Conservation (phyloP, 805 yeast species). For the Lachancea cidri region DNA sequence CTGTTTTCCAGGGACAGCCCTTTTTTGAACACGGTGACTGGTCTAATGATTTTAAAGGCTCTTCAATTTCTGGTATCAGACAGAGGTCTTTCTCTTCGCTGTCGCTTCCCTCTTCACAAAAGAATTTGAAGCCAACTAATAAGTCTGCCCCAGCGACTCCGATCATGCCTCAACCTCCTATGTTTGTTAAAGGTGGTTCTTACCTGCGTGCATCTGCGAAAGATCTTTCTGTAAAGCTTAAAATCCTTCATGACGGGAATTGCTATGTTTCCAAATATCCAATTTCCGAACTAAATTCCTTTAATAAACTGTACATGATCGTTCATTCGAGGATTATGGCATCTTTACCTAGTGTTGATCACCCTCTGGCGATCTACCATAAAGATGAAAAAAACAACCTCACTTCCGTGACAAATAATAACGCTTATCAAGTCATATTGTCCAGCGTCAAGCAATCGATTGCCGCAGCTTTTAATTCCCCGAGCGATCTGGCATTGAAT, state of each 20-base stretch:
- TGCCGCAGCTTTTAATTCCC: background rate
- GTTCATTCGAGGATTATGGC: constrained; percentile 6
- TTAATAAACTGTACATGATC: constrained; percentile 10
- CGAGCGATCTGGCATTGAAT: background rate
- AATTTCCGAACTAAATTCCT: constrained; percentile 10
- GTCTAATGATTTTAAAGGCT: background rate
- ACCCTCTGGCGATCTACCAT: constrained; percentile 1
- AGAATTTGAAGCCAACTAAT: background rate
- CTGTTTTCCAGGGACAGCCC: background rate
- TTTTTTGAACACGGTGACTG: background rate
- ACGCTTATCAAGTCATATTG: background rate
- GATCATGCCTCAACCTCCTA: background rate
- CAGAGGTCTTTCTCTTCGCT: background rate
- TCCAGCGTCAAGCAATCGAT: background rate
- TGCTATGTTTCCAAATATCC: constrained; percentile 20
- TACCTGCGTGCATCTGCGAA: background rate
- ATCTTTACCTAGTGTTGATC: constrained; percentile 1
- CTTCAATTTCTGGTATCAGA: background rate
- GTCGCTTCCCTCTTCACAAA: background rate
- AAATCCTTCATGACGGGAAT: constrained; percentile 17
- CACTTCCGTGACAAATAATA: background rate
- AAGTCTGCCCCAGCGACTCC: background rate
- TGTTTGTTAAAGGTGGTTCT: background rate
- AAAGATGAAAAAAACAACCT: constrained; percentile 3
- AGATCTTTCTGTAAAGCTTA: constrained; percentile 14